A percentile compares a stretch with the other conserved stretches of the same genome.
These are phyloP conservation scores for Chrysanthemum seticuspe DNA, from an alignment of 129 eudicot species.

Conservation along the genomic window DNA sequence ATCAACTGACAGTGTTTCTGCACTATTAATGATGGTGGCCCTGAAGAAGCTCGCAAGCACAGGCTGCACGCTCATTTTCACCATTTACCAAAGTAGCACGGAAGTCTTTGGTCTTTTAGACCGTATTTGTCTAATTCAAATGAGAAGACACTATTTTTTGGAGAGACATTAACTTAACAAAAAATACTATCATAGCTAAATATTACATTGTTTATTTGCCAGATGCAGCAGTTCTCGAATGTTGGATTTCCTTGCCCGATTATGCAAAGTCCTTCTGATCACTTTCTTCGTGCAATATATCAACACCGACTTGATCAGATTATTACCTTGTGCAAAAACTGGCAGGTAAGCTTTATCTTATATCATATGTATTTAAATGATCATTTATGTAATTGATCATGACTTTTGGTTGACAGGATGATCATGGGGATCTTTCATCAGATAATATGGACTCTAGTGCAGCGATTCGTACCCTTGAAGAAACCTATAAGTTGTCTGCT, in stretches of 20 bases:
- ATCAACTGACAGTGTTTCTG: conserved; percentile 61
- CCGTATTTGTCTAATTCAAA: conserved; percentile 85
- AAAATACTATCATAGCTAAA: too few species aligned
- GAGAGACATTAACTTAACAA: conserved; percentile 40
- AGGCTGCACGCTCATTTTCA: conserved; percentile 82
- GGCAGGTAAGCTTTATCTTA: conserved; percentile 61
- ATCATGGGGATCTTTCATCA: conserved; percentile 75
- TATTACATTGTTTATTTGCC: neutral
- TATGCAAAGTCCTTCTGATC: conserved; percentile 98
- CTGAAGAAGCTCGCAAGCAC: conserved; percentile 87
- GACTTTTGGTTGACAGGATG: neutral
- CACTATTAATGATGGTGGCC: conserved; percentile 93
- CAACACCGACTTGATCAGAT: conserved; percentile 87
- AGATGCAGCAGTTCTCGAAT: conserved; percentile 84
- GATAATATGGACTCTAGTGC: conserved; percentile 93
- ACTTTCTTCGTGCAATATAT: conserved; percentile 93
- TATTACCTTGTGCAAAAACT: conserved; percentile 85
- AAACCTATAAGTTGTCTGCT: conserved; percentile 78
- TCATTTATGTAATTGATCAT: neutral
- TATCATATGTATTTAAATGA: neutral
- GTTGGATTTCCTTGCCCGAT: conserved; percentile 99
- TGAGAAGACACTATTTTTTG: conserved; percentile 87
- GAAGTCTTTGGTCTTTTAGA: conserved; percentile 97
- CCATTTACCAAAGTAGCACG: conserved; percentile 90
- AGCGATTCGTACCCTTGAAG: conserved; percentile 94